Evolutionary conservation across 768 basidiomycete genomes (phyloP), one percentile per base, ranked within the genome.

Genomic region (Megacollybia marginata): DNA sequence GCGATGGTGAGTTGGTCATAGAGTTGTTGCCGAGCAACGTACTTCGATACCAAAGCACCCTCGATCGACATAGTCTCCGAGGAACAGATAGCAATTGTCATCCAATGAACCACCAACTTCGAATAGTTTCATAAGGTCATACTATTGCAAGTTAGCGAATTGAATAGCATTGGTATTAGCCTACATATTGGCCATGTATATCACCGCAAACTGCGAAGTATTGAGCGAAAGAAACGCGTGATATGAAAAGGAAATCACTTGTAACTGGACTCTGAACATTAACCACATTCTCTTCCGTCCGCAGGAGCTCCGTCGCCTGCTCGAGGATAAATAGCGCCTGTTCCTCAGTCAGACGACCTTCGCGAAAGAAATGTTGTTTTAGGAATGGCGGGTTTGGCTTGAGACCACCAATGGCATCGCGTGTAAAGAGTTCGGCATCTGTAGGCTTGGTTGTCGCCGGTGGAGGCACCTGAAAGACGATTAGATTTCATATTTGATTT

Each of bases 41-140:
- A 76, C 77, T 65, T 80, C 79, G 48, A 80, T 79, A n/a, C 79
- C 76, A 60, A 97, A 98, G 69, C 89, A 87, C 23, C 95, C 95
- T 42, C 95, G 82, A 68, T 98, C 95, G 36, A 98, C 94, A 65
- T 98, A 98, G 65, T 98, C 95, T 32, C 95, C 95, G 19, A 98
- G 73, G 68, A 97, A 97, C 42, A 96, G 72, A 71, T 97, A 98
- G 16, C 82, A 74, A 52, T 85, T 96, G 33, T 95, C 86, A 13
- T 70, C 65, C 44, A 92, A 75, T 54, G 80, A 81, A 2, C 95
- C 95, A 31, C 95, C 95, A 32, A 97, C 85, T 59, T 96, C 94
- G 58, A 97, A 93, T 36, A 97, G 76, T 68, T 98, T 96, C 91
- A 98, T 95, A 52, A 98, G 74, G 68, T 98, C 95, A 64, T 93